Percentiles rank a stretch among this genome's conserved stretches.
Conservation (phyloP, 2,329 filamentous ascomycete genomes). For the Aureobasidium lini region DNA sequence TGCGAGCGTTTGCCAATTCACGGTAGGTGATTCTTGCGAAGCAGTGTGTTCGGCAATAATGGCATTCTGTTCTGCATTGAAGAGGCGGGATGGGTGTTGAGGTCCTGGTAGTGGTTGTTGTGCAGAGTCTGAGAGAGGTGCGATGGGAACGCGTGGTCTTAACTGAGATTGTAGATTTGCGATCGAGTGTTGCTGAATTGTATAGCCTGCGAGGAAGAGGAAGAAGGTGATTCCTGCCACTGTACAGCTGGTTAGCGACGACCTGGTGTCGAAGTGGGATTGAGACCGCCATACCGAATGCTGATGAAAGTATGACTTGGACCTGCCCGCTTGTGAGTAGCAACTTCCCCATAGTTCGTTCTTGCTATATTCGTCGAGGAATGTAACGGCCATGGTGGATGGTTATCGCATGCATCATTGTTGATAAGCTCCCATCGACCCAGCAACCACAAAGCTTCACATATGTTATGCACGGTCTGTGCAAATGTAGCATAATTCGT, state of each 20-base stretch:
- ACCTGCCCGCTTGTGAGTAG: slow-evolving; percentile 65
- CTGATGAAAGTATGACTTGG: slow-evolving; percentile 57
- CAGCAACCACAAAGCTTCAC: slow-evolving; percentile 12
- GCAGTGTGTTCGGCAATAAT: slow-evolving; percentile 20
- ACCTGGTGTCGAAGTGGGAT: neutral
- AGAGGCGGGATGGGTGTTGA: slow-evolving; percentile 22
- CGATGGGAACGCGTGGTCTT: slow-evolving; percentile 42
- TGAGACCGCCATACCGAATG: slow-evolving; percentile 47
- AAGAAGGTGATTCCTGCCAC: slow-evolving; percentile 72
- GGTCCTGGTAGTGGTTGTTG: slow-evolving; percentile 13
- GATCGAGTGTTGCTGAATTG: slow-evolving; percentile 78
- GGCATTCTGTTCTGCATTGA: slow-evolving; percentile 15
- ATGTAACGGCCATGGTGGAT: slow-evolving; percentile 7
- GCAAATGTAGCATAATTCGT: neutral
- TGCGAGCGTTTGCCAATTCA: slow-evolving; percentile 40
- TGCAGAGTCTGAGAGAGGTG: slow-evolving; percentile 23
- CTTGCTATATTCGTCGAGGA: neutral
- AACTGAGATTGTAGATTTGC: slow-evolving; percentile 57
- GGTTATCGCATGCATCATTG: slow-evolving; percentile 12
- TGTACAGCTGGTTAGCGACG: slow-evolving; percentile 13
- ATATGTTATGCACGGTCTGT: neutral
- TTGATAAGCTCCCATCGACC: slow-evolving; percentile 12
- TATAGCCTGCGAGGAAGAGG: slow-evolving; percentile 82
- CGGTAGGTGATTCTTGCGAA: slow-evolving; percentile 20
- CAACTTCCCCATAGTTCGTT: slow-evolving; percentile 30